These are phyloP conservation scores for Phellopilus nigrolimitatus DNA, from an alignment of 1,284 basidiomycete genomes.

Conservation along the genomic window DNA sequence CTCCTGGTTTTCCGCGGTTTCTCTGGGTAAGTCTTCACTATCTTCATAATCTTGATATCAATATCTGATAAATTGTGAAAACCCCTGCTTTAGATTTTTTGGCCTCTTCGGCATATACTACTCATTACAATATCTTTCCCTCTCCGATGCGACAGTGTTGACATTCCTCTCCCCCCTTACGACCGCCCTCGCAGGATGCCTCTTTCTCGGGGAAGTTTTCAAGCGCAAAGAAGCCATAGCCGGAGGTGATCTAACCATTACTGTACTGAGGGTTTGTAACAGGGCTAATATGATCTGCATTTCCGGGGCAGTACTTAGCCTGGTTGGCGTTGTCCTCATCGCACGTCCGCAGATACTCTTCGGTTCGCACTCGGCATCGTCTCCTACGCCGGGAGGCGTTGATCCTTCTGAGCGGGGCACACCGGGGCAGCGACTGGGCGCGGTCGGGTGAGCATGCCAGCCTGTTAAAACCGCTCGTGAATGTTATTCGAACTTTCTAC, in stretches of 20 bases:
- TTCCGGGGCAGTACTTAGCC: conserved; percentile 42
- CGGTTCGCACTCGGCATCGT: conserved; percentile 27
- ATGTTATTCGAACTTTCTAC: not conserved
- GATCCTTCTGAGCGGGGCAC: conserved; percentile 30
- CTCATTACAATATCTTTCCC: conserved; percentile 59
- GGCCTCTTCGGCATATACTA: conserved; percentile 65
- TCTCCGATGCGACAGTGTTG: conserved; percentile 73
- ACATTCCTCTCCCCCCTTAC: conserved; percentile 70
- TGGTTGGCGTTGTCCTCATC: conserved; percentile 61
- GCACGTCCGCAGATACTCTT: conserved; percentile 49
- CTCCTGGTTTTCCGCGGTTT: conserved; percentile 17
- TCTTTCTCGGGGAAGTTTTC: conserved; percentile 65
- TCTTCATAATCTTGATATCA: not conserved
- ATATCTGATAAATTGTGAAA: not conserved
- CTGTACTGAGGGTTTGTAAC: not conserved
- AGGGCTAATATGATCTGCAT: conserved; percentile 39
- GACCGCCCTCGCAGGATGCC: conserved; percentile 59
- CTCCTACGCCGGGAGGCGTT: conserved; percentile 7
- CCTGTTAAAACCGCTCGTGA: not conserved
- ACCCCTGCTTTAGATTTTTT: conserved; percentile 52
- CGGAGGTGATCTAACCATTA: conserved; percentile 41
- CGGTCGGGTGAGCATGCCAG: conserved; percentile 41
- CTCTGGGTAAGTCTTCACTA: conserved; percentile 12
- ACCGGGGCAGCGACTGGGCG: conserved; percentile 41
- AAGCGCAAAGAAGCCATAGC: conserved; percentile 55